A percentile compares a stretch with the other conserved stretches of the same genome.
phyloP scores from a whole-genome alignment of 106 monocot species.

The Gastrodia elata region DNA sequence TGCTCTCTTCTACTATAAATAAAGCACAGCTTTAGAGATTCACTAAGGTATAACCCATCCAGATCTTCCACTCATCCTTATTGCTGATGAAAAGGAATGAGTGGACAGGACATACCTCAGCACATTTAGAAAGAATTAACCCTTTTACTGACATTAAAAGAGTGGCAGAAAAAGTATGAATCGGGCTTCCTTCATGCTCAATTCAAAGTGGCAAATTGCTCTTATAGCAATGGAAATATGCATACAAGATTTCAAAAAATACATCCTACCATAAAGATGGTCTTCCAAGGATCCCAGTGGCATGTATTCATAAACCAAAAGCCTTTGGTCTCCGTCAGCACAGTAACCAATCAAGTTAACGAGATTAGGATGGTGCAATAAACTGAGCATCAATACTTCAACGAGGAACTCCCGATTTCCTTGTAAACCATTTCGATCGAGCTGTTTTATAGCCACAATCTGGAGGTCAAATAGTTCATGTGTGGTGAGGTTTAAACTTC shows the following conservation, averaged over 20 bases:
- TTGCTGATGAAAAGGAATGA: no score
- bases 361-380: slow-evolving; percentile 28
- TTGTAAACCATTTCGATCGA: slow-evolving; percentile 26
- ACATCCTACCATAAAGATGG: slow-evolving; percentile 21
- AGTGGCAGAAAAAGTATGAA: not conserved
- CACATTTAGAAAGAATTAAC: no score
- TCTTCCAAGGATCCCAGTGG: slow-evolving; percentile 28
- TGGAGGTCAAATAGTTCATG: slow-evolving; percentile 1
- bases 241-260: not conserved
- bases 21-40: no score
- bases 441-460: slow-evolving; percentile 31
- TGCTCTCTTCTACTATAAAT: no score
- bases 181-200: no score
- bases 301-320: slow-evolving; percentile 35
- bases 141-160: not conserved
- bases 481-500: not conserved
- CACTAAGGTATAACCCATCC: no score
- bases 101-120: no score
- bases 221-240: not conserved
- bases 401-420: slow-evolving; percentile 27
- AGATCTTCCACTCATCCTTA: no score
- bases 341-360: slow-evolving; percentile 28
- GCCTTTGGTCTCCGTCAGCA: slow-evolving; percentile 26
- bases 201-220: not conserved
- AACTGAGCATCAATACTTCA: slow-evolving; percentile 28